Percentiles rank a stretch among this genome's conserved stretches.
Conservation (phyloP, 352 stramenopile genomes). For the Globisporangium nagaii region DNA sequence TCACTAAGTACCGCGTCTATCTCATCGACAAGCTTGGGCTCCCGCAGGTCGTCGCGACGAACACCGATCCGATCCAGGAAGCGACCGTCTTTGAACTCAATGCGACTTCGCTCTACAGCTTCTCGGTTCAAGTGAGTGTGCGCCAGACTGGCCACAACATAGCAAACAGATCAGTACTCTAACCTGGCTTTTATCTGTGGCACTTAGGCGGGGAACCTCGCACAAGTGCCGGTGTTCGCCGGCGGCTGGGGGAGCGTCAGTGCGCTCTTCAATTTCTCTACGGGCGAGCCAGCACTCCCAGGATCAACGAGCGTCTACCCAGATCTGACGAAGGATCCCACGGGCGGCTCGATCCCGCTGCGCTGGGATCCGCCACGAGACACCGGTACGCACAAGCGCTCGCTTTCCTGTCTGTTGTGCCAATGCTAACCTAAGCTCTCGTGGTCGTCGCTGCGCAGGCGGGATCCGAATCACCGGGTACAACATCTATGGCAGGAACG, state of each 20-base stretch:
- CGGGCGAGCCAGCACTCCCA: conserved; percentile 21
- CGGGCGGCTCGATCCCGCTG: conserved; percentile 50
- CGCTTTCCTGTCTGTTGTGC: not conserved
- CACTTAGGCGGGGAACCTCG: conserved; percentile 40
- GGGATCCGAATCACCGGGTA: conserved; percentile 31
- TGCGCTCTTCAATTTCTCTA: conserved; percentile 24
- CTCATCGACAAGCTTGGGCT: conserved; percentile 4
- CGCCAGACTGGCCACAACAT: no score
- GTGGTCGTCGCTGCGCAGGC: conserved; percentile 10
- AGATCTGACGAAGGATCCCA: conserved; percentile 15
- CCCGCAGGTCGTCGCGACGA: conserved; percentile 15
- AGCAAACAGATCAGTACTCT: no score
- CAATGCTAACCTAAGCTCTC: no score
- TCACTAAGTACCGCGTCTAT: conserved; percentile 61
- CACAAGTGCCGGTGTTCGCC: conserved; percentile 19
- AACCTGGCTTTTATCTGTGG: not conserved
- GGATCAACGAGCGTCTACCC: conserved; percentile 21
- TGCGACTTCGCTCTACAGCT: conserved; percentile 31
- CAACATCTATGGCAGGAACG: conserved; percentile 25
- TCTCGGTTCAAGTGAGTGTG: conserved; percentile 41
- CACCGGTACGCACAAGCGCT: conserved; percentile 21
- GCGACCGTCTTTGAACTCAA: conserved; percentile 20
- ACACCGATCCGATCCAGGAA: conserved; percentile 7
- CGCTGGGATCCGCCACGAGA: conserved; percentile 44
- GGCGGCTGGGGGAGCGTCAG: conserved; percentile 46